phyloP scores from a whole-genome alignment of 2,329 filamentous ascomycete genomes.

The Xylaria hypoxylon region DNA sequence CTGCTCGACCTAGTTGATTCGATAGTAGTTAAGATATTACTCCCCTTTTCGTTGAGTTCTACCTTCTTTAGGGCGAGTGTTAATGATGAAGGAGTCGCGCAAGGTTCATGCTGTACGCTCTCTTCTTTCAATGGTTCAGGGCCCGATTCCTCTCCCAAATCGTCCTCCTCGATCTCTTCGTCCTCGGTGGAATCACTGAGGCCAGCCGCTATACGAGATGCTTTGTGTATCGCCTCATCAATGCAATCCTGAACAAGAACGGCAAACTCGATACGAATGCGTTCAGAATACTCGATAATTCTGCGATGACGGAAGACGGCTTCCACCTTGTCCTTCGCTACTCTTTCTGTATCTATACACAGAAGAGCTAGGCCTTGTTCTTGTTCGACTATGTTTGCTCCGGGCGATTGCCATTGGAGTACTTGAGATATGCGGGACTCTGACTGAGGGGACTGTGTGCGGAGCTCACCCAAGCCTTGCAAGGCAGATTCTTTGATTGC shows the following conservation, averaged over 20 bases:
- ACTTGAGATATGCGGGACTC: slow-evolving; percentile 96
- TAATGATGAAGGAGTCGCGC: slow-evolving; percentile 68
- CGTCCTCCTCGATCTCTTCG: slow-evolving; percentile 64
- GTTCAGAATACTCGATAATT: slow-evolving; percentile 95
- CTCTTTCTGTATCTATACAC: slow-evolving; percentile 89
- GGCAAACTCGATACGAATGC: slow-evolving; percentile 93
- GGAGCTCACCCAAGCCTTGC: slow-evolving; percentile 78
- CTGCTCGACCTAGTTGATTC: slow-evolving; percentile 89
- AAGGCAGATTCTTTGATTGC: slow-evolving; percentile 86
- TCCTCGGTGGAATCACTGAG: slow-evolving; percentile 80
- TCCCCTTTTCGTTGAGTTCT: slow-evolving; percentile 56
- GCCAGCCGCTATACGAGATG: slow-evolving; percentile 86
- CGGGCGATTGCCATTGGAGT: slow-evolving; percentile 95
- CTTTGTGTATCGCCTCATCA: slow-evolving; percentile 88
- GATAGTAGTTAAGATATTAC: slow-evolving; percentile 68
- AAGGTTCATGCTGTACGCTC: slow-evolving; percentile 66
- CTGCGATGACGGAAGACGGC: slow-evolving; percentile 90
- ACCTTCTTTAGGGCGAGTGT: slow-evolving; percentile 65
- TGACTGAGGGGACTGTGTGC: slow-evolving; percentile 94
- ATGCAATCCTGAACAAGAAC: slow-evolving; percentile 96
- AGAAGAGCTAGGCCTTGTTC: slow-evolving; percentile 88
- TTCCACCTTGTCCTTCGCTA: slow-evolving; percentile 90
- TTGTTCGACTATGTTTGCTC: slow-evolving; percentile 89
- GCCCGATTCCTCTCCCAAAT: slow-evolving; percentile 58
- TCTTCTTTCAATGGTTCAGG: slow-evolving; percentile 61